Evolutionary conservation across 129 eudicot species (phyloP), one percentile per base, ranked within the genome.

Genomic region (Tagetes erecta): DNA sequence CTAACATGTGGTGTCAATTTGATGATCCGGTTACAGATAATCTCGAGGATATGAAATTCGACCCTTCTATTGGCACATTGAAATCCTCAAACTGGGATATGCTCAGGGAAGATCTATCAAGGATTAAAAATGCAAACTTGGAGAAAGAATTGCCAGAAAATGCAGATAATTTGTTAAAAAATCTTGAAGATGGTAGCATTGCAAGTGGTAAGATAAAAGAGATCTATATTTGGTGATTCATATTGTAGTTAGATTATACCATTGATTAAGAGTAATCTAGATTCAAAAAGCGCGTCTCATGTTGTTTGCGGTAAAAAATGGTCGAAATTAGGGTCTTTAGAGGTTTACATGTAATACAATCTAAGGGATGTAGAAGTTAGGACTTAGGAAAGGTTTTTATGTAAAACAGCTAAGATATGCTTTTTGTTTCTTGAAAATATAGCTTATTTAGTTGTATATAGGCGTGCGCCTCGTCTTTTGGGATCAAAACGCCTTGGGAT

Each of bases 161-260:
- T 68, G 36, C 56, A 46, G 60, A 70, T 42, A 71, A 12, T 2
- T 49, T 76, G 73, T 55, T 84, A 67, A 79, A 78, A 78, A 87
- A 85, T 50, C 83, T 78, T 30, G 64, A 68, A 71, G 78, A 63
- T 50, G 77, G 84, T 58, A 74, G 80, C 77, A 68, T 85, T 74
- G 72, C 85, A 59, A 70, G 52, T 71, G 96, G 96, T 90, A 84
- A 69, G 86, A 69, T 3, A 72, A 27, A 34, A 35, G 31, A 1
- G 20, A 62, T 62, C 44, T 50, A 47, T 70, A 10, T 45, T 56
- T 50, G 56, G 46, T 20, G 27, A 11, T 46, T n/a, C 20, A 50
- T 52, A 3, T 70, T 35, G 27, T 20, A 42, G 33, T 13, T 20
- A 14, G 35, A 60, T 36, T 27, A 11, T 60, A 11, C 44, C 20